Percentiles rank a stretch among this genome's conserved stretches.
phyloP scores from a whole-genome alignment of 257 asterid species.

The Nemophila menziesii region DNA sequence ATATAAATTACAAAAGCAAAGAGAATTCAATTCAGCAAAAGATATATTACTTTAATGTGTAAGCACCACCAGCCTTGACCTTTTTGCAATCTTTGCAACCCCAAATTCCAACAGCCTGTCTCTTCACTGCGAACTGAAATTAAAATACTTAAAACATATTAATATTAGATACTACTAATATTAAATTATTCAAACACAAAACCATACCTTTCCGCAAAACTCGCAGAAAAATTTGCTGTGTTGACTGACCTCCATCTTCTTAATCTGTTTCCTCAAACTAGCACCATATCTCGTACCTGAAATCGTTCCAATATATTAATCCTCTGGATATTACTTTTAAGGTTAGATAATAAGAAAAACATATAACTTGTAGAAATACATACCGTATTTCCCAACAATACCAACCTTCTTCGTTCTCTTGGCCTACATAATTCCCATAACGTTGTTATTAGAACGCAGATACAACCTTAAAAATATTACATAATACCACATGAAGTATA shows the following conservation, averaged over 20 bases:
- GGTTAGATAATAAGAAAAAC: not conserved
- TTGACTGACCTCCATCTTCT: constrained; percentile 56
- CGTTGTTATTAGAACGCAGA: too few species aligned
- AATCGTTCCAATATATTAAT: constrained; percentile 2
- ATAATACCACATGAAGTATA: too few species aligned
- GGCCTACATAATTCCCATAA: constrained; percentile 22
- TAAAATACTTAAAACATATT: not conserved
- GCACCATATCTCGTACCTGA: constrained; percentile 65
- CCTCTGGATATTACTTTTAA: not conserved
- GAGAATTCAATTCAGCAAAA: not conserved
- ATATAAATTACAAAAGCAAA: not conserved
- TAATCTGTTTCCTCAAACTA: constrained; percentile 49
- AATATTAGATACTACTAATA: constrained; percentile 1
- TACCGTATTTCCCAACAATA: constrained; percentile 48
- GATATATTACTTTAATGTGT: constrained; percentile 36
- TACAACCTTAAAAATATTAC: too few species aligned
- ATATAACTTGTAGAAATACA: not conserved
- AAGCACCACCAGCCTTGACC: constrained; percentile 61
- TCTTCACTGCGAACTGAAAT: constrained; percentile 47
- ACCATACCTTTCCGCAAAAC: constrained; percentile 45
- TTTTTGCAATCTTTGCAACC: constrained; percentile 59
- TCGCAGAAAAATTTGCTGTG: constrained; percentile 44
- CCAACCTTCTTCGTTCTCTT: constrained; percentile 63
- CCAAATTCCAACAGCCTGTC: constrained; percentile 64
- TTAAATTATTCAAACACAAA: not conserved